A percentile compares a stretch with the other conserved stretches of the same genome.
phyloP scores from a whole-genome alignment of 2,329 filamentous ascomycete genomes.

The Cladophialophora bantiana region DNA sequence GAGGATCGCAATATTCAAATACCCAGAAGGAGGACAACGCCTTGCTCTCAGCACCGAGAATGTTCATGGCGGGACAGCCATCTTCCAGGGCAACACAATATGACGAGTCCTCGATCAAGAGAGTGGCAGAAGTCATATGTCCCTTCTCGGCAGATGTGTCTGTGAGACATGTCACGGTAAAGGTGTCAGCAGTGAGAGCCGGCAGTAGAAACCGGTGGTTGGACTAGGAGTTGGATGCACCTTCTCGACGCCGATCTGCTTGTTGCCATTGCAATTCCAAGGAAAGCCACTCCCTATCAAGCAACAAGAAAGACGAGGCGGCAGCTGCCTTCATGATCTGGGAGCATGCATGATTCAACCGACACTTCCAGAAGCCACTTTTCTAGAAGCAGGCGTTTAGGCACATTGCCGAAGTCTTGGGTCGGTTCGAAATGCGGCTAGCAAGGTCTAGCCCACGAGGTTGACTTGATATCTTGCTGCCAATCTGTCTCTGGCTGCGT shows the following conservation, averaged over 20 bases:
- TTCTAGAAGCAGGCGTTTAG: conserved; percentile 1
- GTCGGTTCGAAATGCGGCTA: conserved; percentile 15
- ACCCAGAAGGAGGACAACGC: conserved; percentile 13
- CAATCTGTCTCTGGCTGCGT: neutral
- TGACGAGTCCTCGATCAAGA: conserved; percentile 1
- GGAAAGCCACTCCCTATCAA: conserved; percentile 7
- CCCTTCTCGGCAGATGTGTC: neutral
- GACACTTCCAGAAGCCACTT: neutral
- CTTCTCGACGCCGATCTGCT: neutral
- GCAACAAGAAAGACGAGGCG: conserved; percentile 7
- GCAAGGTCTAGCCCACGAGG: neutral
- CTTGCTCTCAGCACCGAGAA: neutral
- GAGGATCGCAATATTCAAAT: conserved; percentile 26
- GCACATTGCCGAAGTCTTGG: conserved; percentile 15
- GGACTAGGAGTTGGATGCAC: neutral
- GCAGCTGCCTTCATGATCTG: conserved; percentile 5
- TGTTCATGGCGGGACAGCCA: conserved; percentile 1
- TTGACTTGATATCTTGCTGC: neutral
- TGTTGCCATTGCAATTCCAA: neutral
- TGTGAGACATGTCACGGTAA: neutral
- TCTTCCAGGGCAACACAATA: neutral
- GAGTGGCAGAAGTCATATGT: conserved; percentile 3
- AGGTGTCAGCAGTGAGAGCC: neutral
- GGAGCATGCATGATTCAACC: neutral
- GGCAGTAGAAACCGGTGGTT: neutral